Percentiles rank a stretch among this genome's conserved stretches.
Conservation (phyloP, 2,329 filamentous ascomycete genomes). For the Pseudogymnoascus sp. region DNA sequence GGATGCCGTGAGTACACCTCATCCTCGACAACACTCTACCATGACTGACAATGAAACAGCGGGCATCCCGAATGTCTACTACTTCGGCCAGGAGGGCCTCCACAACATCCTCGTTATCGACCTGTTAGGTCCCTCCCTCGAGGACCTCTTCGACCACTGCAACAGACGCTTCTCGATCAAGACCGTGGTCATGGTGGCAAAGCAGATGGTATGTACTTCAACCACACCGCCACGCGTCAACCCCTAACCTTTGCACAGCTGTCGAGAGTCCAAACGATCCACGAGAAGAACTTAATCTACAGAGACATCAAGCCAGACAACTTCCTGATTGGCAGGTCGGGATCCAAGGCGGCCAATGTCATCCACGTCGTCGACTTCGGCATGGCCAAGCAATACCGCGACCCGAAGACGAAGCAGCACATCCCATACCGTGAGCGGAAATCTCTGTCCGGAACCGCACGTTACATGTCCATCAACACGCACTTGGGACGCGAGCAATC, state of each 20-base stretch:
- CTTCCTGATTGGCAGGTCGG: constrained; percentile 89
- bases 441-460: constrained; percentile 87
- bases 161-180: constrained; percentile 92
- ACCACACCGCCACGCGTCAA: neutral
- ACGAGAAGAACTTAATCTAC: constrained; percentile 99
- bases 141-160: constrained; percentile 96
- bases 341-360: constrained; percentile 90
- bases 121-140: constrained; percentile 84
- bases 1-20: constrained; percentile 76
- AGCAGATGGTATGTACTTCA: constrained; percentile 71
- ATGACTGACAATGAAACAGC: constrained; percentile 47
- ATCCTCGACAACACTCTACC: constrained; percentile 11
- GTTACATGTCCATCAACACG: constrained; percentile 99
- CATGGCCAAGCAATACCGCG: constrained; percentile 98
- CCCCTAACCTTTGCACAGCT: constrained; percentile 41
- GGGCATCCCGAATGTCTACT: constrained; percentile 98
- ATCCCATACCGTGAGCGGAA: constrained; percentile 97
- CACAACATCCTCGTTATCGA: constrained; percentile 99
- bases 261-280: constrained; percentile 83
- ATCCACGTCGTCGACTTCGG: constrained; percentile 99
- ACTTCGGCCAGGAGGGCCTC: constrained; percentile 95
- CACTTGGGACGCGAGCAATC: constrained; percentile 95
- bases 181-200: constrained; percentile 98
- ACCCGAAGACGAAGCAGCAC: constrained; percentile 98
- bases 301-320: constrained; percentile 99